phyloP scores from a whole-genome alignment of 2,329 filamentous ascomycete species.

The Emergomyces africanus region DNA sequence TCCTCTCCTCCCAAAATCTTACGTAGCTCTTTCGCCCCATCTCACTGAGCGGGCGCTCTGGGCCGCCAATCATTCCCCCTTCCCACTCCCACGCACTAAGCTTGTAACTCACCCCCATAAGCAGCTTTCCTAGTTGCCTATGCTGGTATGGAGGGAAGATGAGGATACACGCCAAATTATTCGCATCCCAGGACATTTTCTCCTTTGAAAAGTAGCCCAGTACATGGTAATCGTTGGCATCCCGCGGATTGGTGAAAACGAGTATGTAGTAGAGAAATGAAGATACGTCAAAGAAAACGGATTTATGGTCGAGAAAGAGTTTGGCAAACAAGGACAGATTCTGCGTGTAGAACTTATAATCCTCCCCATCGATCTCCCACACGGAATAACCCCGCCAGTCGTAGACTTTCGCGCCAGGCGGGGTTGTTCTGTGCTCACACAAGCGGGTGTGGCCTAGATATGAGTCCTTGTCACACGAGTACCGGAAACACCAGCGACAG shows the following conservation, averaged over 20 bases:
- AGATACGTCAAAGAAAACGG: slow-evolving; percentile 91
- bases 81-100: slow-evolving; percentile 62
- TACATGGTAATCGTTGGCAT: slow-evolving; percentile 42
- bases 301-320: slow-evolving; percentile 95
- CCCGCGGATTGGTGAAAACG: slow-evolving; percentile 51
- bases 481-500: slow-evolving; percentile 90
- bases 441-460: slow-evolving; percentile 29
- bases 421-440: slow-evolving; percentile 42
- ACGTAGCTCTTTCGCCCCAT: slow-evolving; percentile 72
- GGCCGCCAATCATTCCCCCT: slow-evolving; percentile 64
- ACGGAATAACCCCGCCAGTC: slow-evolving; percentile 69
- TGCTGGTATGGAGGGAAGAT: slow-evolving; percentile 94
- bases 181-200: slow-evolving; percentile 97
- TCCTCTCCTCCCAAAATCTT: slow-evolving; percentile 74
- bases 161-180: slow-evolving; percentile 92
- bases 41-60: slow-evolving; percentile 85
- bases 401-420: slow-evolving; percentile 65
- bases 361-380: slow-evolving; percentile 85
- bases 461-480: slow-evolving; percentile 42
- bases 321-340: slow-evolving; percentile 94
- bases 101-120: slow-evolving; percentile 92
- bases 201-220: slow-evolving; percentile 99
- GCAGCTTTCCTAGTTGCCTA: slow-evolving; percentile 70
- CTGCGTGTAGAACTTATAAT: slow-evolving; percentile 81
- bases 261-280: slow-evolving; percentile 93